Evolutionary conservation across 2,329 filamentous ascomycete species (phyloP).

Genomic region (Diplocarpon rosae): DNA sequence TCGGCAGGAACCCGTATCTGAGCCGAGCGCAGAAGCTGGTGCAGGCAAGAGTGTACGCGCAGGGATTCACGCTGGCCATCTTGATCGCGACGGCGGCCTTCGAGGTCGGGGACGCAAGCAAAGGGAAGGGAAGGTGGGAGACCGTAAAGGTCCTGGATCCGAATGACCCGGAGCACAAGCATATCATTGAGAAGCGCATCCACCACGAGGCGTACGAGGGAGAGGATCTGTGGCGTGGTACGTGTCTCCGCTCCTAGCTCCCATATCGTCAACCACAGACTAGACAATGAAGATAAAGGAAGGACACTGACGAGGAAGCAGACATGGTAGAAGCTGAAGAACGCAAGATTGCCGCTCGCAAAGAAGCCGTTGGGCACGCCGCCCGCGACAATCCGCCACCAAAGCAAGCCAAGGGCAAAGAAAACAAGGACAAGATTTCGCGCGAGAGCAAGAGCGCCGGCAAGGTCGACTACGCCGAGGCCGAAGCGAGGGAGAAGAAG

Average conservation of each 20-base stretch:
- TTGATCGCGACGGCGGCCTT: slow-evolving; percentile 57
- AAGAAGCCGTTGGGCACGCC: slow-evolving; percentile 27
- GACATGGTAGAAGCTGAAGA: slow-evolving; percentile 81
- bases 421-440: no score
- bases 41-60: slow-evolving; percentile 66
- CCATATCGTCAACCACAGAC: no score
- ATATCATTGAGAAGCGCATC: slow-evolving; percentile 74
- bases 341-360: slow-evolving; percentile 38
- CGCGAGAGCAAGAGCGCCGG: no score
- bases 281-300: no score
- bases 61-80: slow-evolving; percentile 58
- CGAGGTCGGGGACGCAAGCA: slow-evolving; percentile 64
- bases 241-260: no score
- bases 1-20: slow-evolving; percentile 52
- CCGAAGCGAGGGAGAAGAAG: background rate
- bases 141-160: slow-evolving; percentile 72
- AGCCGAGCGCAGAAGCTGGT: slow-evolving; percentile 58
- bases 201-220: slow-evolving; percentile 81
- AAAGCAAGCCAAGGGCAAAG: background rate
- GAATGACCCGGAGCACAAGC: slow-evolving; percentile 71
- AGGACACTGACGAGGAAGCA: slow-evolving; percentile 30
- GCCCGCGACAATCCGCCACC: background rate
- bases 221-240: slow-evolving; percentile 88
- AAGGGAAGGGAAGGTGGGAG: slow-evolving; percentile 71
- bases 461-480: no score